Percentiles rank a stretch among this genome's conserved stretches.
phyloP scores from a whole-genome alignment of 2,329 filamentous ascomycete genomes.

The Trichoderma hamatum region DNA sequence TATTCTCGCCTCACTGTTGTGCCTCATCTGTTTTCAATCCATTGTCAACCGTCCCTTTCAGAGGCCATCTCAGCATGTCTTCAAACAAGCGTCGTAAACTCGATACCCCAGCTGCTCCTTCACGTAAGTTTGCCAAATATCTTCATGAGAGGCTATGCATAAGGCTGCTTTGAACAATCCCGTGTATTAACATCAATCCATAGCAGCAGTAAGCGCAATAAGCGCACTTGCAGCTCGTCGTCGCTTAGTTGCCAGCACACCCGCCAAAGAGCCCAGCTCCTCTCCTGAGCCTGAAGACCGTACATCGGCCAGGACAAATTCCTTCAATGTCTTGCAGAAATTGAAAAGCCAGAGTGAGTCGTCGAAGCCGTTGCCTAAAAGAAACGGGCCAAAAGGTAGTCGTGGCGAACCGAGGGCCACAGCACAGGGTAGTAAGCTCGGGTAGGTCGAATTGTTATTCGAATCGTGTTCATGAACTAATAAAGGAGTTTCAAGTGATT shows the following conservation, averaged over 20 bases:
- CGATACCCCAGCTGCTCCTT: constrained; percentile 36
- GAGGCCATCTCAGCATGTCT: constrained; percentile 29
- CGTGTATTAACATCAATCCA: neutral
- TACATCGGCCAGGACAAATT: constrained; percentile 33
- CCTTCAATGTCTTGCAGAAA: constrained; percentile 38
- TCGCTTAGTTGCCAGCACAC: constrained; percentile 32
- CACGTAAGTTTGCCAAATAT: constrained; percentile 35
- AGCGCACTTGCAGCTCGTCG: constrained; percentile 44
- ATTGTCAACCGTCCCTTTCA: neutral
- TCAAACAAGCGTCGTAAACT: constrained; percentile 43
- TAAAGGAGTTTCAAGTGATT: neutral
- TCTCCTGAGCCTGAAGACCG: constrained; percentile 32
- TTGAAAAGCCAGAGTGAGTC: constrained; percentile 24
- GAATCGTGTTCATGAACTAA: neutral
- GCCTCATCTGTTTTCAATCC: neutral
- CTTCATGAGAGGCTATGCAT: neutral
- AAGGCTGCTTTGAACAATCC: neutral
- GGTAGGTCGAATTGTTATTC: neutral
- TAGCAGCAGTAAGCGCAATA: constrained; percentile 40
- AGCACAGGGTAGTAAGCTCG: constrained; percentile 2
- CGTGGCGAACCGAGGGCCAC: neutral
- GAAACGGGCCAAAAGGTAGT: neutral
- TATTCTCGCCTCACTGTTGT: neutral
- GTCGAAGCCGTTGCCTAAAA: constrained; percentile 31
- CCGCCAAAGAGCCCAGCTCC: constrained; percentile 24